Base-by-base conservation (phyloP, 1,139 yeast species). In the Zhuliangozyma blackwelliae region DNA sequence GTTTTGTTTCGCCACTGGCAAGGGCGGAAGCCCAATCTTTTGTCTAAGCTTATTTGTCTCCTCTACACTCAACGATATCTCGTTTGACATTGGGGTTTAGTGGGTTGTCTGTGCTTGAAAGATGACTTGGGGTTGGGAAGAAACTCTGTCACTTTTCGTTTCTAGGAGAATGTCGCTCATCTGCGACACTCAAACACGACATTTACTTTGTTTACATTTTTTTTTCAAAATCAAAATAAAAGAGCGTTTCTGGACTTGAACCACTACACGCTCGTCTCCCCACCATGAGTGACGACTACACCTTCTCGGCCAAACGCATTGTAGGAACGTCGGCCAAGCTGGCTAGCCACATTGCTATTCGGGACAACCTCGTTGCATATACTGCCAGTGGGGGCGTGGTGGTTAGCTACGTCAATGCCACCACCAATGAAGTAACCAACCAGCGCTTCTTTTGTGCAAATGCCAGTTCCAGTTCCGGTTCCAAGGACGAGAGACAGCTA, bases 321-420 rank as follows among this genome's bases (percentile, higher is more conserved):
- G 32, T 51, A 5, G 72, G 71, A 5, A 57, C 64, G 2, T 63
- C 72, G 1, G 63, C 68, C 9, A 51, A 41, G 34, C 38, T 44
- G 11, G 40, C 58, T 7, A 50, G 51, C 29, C 65, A 71, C 32
- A 62, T 77, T 40, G 57, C 66, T 21, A 57, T 68, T 1, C 65
- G 63, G 21, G 70, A 60, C 10, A 59, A 69, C 42, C 40, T 61
- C 5, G 48, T 81, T 10, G 86, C 82, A 0, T 80, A 79, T 47
- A 69, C 78, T 2, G 84, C 84, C 4, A 79, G 87, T 34, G 84
- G 85, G 6, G 87, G 87, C 1, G 85, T 79, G 1, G 82, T 79
- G 5, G 76, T 78, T 5, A 58, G 74, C 31, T 48, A 54, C 22
- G 39, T 69, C 2, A 52, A 60, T 36, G 29, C 31, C 25, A 29